Evolutionary conservation across 768 basidiomycete genomes (phyloP), one percentile per base, ranked within the genome.

Genomic region (Tylopilus sp.): DNA sequence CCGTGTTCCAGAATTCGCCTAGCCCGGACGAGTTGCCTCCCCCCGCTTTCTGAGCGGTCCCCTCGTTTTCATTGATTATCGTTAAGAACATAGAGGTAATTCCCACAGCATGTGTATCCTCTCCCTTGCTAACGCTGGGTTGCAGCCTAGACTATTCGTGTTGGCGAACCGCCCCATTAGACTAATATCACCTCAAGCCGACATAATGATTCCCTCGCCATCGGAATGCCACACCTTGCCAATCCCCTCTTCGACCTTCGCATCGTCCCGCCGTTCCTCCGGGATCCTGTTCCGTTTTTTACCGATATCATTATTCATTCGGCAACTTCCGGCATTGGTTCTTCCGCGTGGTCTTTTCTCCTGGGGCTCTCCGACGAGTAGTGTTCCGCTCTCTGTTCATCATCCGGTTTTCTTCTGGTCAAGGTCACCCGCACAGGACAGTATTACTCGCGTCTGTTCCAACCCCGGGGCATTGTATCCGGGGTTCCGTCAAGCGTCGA

Each of bases 1-100:
- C 87, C 28, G 74, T 77, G 62, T 91, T 89, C 81, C 88, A 90
- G 77, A 91, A 89, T 74, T 88, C 86, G 52, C 88, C 88, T 15
- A 88, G 84, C 61, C 88, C 88, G 47, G 88, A 90, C 54, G 87
- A 87, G 63, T 71, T 91, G 43, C 88, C 88, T 41, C 79, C 81
- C 53, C 86, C 86, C 49, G 72, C 76, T 57, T 83, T 86, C 63
- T 69, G 48, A 69, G 65, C 66, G 67, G 70, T 73, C 46, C 77
- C 67, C 77, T 67, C 67, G 46, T 60, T 52, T 49, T 43, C 36
- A 6, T 51, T 11, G 55, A 54, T 58, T 58, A 42, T 39, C 21
- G 58, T 57, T 64, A 62, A 64, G 64, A 69, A 69, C 69, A 71
- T 75, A 73, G 61, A 75, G 74, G 74, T 76, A 18, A 54, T n/a